These are phyloP conservation scores for Lepraria neglecta DNA, from an alignment of 495 filamentous ascomycete genomes.

Conservation along the genomic window DNA sequence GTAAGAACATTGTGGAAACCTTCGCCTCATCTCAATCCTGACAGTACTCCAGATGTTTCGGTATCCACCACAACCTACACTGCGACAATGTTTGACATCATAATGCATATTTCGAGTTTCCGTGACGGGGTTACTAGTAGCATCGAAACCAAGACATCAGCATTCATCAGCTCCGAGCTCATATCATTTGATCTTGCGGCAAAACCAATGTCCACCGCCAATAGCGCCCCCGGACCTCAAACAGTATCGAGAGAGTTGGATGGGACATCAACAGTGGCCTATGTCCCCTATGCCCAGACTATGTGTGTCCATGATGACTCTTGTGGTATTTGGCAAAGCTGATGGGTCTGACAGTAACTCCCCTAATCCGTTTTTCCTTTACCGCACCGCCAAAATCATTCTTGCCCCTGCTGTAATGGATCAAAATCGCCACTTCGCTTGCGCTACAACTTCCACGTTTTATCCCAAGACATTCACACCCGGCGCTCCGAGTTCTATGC, in stretches of 20 bases:
- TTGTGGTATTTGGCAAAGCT: not conserved
- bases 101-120: slow-evolving; percentile 4
- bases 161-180: not conserved
- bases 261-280: slow-evolving; percentile 13
- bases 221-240: slow-evolving; percentile 9
- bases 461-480: slow-evolving; percentile 16
- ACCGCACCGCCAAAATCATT: slow-evolving; percentile 22
- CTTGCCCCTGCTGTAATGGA: slow-evolving; percentile 19
- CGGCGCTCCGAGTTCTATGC: slow-evolving; percentile 10
- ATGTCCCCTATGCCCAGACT: slow-evolving; percentile 22
- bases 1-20: not conserved
- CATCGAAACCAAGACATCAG: not conserved
- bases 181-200: not conserved
- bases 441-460: slow-evolving; percentile 15
- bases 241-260: slow-evolving; percentile 10
- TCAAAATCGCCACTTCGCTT: slow-evolving; percentile 16
- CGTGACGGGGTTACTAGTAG: slow-evolving; percentile 12
- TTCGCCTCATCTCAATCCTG: not conserved
- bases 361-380: slow-evolving; percentile 18
- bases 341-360: slow-evolving; percentile 12
- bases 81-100: not conserved
- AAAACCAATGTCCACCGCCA: not conserved
- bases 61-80: slow-evolving; percentile 14
- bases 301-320: slow-evolving; percentile 2
- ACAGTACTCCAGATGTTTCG: slow-evolving; percentile 9